Evolutionary conservation across 1,284 basidiomycete species (phyloP), one percentile per base, ranked within the genome.

Genomic region (Leccinum pachyderme): DNA sequence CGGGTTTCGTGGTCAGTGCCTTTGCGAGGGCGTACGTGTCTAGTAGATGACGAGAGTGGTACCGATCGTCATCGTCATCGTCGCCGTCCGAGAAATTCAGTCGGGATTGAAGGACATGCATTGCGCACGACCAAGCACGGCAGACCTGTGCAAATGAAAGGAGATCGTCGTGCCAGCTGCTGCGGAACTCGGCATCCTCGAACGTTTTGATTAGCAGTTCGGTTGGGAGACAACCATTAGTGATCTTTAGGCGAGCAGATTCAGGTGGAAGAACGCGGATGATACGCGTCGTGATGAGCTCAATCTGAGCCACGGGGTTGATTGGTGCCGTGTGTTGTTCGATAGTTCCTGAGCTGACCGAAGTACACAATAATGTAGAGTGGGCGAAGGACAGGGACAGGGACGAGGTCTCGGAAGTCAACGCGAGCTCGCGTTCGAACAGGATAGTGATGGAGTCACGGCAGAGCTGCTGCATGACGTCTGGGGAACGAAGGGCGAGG

Each of bases 131-230:
- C 63, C 63, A 65, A 25, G 66, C 49, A 4, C 55, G 55, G 18
- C 63, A 68, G 3, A 65, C 64, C 12, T 68, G 63, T 11, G 66
- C 63, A 15, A 66, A 65, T 0, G 65, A 64, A 5, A 65, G 51
- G 7, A 68, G 49, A 53, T 68, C 65, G 8, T 45, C 28, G 29
- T 56, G 59, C 63, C 65, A 66, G 11, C 47, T 66, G 37, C 54
- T 28, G 0, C 46, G 47, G 52, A 65, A 58, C 37, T 65, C 66
- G 18, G 31, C 24, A 27, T 68, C 64, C 6, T 54, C 43, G 7
- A 65, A 65, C 6, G 43, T 63, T 24, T 58, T 65, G 22, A 68
- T 53, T 2, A 68, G 64, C 7, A 65, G 55, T 41, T 65, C 66
- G 3, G 55, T 44, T 2, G 64, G 64, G 28, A 68, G 63, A 49